Evolutionary conservation across 345 rosid species (phyloP), one percentile per base, ranked within the genome.

Genomic region (Ceriops decandra): DNA sequence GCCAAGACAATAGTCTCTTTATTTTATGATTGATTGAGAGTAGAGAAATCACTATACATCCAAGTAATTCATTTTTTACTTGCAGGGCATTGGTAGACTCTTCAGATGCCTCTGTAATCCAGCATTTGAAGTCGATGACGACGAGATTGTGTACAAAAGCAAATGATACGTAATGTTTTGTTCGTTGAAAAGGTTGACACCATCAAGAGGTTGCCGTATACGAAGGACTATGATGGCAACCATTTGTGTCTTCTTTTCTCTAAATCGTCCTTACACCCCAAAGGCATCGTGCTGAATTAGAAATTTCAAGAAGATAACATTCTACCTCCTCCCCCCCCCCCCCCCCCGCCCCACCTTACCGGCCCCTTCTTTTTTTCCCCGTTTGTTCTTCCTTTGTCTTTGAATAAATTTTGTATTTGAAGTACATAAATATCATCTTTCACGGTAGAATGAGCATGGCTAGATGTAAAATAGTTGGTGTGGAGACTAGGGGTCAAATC

Each of bases 61-160:
- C 28, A 24, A 2, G 2, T 10, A 27, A 22, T 73, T 68, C 24
- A 4, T 33, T 60, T 60, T 30, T 28, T 22, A 22, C 59, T 21
- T 32, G 71, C 90, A 93, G 96, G 97, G 98, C 6, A 87, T 93
- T 62, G 98, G 97, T 26, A 86, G 95, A 84, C 88, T 93, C 21
- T 93, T 90, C 85, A 93, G 97, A 82, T 93, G 98, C 85, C 89
- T 91, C 26, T 93, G 96, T 72, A 93, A 85, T 77, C 98, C 97
- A 27, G 97, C 98, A 64, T 90, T 87, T 56, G 92, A 93, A 63
- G 98, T 91, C 35, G 98, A 93, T 16, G 98, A 93, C 70, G 97
- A 93, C 51, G 97, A 93, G 74, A 87, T 88, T 66, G 88, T 88
- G 46, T 91, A 89, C 87, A 89, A 81, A 78, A 75, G 88, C 81